Evolutionary conservation across 169 alveolate species (phyloP).

Genomic region (Plasmodium malariae): DNA sequence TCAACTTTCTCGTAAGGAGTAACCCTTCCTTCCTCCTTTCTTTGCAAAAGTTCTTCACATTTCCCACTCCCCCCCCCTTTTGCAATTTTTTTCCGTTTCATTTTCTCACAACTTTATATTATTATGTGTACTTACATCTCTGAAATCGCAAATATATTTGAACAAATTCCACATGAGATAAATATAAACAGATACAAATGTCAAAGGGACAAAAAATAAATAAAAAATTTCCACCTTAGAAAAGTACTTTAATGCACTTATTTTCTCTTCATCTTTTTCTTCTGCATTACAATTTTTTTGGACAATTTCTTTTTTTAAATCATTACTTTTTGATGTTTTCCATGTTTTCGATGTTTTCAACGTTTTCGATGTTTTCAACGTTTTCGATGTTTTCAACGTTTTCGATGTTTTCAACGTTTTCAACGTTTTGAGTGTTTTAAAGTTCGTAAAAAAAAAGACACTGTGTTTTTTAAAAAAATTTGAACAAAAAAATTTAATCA

Average conservation of each 20-base stretch:
- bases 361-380: not conserved
- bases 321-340: not conserved
- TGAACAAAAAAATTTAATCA: slow-evolving; percentile 38
- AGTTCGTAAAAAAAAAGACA: not conserved
- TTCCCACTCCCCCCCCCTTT: too few relatives aligned
- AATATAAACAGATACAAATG: slow-evolving; percentile 42
- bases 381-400: slow-evolving; percentile 2
- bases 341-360: slow-evolving; percentile 1
- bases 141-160: slow-evolving; percentile 53
- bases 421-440: not conserved
- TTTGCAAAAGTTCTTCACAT: too few relatives aligned
- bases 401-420: too few relatives aligned
- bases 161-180: slow-evolving; percentile 50
- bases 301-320: slow-evolving; percentile 12
- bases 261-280: slow-evolving; percentile 4
- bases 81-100: not conserved
- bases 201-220: slow-evolving; percentile 40
- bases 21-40: too few relatives aligned
- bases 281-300: not conserved
- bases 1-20: too few relatives aligned
- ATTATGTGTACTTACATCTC: slow-evolving; percentile 27
- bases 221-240: slow-evolving; percentile 48
- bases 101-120: too few relatives aligned
- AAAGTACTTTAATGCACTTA: slow-evolving; percentile 30
- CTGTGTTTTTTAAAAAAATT: slow-evolving; percentile 19